These are phyloP conservation scores for Rhizopogon vesiculosus DNA, from an alignment of 768 basidiomycete species.

Conservation along the genomic window DNA sequence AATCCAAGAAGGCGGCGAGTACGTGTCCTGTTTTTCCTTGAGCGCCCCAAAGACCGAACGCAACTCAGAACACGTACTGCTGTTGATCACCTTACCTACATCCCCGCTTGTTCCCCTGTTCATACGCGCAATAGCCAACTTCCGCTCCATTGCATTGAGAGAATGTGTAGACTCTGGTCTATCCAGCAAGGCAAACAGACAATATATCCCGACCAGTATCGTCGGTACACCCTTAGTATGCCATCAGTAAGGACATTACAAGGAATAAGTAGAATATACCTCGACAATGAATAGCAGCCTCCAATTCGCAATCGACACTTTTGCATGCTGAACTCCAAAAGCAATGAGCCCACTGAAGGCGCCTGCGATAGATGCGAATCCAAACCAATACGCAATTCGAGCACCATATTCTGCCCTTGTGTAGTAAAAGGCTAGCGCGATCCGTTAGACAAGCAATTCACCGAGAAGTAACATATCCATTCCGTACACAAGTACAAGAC, in stretches of 20 bases:
- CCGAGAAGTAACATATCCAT: neutral
- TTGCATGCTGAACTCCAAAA: slow-evolving; percentile 22
- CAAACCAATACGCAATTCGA: slow-evolving; percentile 65
- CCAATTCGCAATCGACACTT: neutral
- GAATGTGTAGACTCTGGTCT: slow-evolving; percentile 59
- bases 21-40: slow-evolving; percentile 42
- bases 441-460: slow-evolving; percentile 14
- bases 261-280: slow-evolving; percentile 23
- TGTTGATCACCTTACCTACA: slow-evolving; percentile 52
- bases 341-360: neutral
- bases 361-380: slow-evolving; percentile 70
- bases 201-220: slow-evolving; percentile 48
- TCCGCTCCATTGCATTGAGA: slow-evolving; percentile 41
- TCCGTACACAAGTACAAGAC: slow-evolving; percentile 11
- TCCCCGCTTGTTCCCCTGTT: slow-evolving; percentile 58
- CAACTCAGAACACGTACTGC: slow-evolving; percentile 31
- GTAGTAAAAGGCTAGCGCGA: slow-evolving; percentile 57
- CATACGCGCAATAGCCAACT: slow-evolving; percentile 56
- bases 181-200: slow-evolving; percentile 50
- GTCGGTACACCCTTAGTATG: slow-evolving; percentile 49
- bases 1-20: slow-evolving; percentile 53
- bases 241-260: neutral
- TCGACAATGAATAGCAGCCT: slow-evolving; percentile 56
- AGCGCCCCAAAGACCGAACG: neutral
- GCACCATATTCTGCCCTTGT: slow-evolving; percentile 60